Percentiles rank a stretch among this genome's conserved stretches.
phyloP scores from a whole-genome alignment of 1,284 basidiomycete genomes.

The Melampsora americana region DNA sequence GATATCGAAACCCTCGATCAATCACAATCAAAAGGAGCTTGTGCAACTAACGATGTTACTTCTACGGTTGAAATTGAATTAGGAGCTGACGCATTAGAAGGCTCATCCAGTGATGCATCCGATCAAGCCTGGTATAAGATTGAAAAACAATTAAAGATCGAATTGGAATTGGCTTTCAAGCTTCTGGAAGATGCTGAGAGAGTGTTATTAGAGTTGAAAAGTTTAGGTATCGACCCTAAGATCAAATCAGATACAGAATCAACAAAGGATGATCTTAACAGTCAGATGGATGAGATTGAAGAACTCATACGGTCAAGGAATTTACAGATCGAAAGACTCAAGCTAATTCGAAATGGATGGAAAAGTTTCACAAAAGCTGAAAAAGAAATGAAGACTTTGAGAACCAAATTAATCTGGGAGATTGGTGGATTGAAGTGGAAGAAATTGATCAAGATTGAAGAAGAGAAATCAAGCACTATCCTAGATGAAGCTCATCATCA shows the following conservation, averaged over 20 bases:
- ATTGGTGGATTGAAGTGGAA: background rate
- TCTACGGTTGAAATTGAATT: background rate
- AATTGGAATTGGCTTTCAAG: background rate
- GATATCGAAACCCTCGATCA: constrained; percentile 9
- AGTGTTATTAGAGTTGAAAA: constrained; percentile 15
- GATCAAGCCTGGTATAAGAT: constrained; percentile 10
- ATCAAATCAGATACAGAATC: background rate
- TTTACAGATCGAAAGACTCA: background rate
- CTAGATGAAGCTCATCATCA: background rate
- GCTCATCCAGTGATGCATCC: too few species aligned
- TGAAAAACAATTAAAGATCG: constrained; percentile 10
- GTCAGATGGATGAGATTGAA: background rate
- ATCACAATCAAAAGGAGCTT: constrained; percentile 16
- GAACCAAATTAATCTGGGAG: background rate
- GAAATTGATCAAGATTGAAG: background rate
- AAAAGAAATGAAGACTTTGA: background rate
- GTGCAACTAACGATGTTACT: constrained; percentile 6
- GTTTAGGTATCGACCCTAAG: constrained; percentile 23
- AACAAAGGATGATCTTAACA: background rate
- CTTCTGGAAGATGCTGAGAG: constrained; percentile 7
- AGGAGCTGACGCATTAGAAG: background rate
- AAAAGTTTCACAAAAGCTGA: background rate
- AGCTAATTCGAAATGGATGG: background rate
- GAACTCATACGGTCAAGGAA: background rate
- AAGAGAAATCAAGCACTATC: background rate